These are phyloP conservation scores for Aristolochia contorta DNA, from an alignment of 164 flowering plant genomes.

Conservation along the genomic window DNA sequence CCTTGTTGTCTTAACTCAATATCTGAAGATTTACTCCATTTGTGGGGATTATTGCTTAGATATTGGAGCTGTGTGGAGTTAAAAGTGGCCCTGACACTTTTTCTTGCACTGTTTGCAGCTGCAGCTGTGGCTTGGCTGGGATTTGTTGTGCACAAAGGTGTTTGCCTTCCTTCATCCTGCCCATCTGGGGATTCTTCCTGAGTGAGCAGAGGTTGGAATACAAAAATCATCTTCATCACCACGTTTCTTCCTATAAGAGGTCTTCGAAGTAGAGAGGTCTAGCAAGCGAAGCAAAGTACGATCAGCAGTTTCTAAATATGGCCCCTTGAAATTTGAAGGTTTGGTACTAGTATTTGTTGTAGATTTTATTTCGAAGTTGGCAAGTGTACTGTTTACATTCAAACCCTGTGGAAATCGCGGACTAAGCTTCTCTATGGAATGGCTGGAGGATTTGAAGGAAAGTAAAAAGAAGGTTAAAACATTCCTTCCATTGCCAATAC, in stretches of 20 bases:
- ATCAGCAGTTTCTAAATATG: slow-evolving; percentile 5
- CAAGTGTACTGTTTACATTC: slow-evolving; percentile 14
- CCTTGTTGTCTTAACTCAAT: slow-evolving; percentile 13
- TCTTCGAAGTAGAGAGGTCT: slow-evolving; percentile 12
- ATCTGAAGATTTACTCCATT: slow-evolving; percentile 3
- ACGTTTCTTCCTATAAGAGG: slow-evolving; percentile 14
- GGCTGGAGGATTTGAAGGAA: slow-evolving; percentile 19
- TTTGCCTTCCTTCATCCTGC: slow-evolving; percentile 14
- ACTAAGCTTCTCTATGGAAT: slow-evolving; percentile 23
- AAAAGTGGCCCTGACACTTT: background rate
- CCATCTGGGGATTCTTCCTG: slow-evolving; percentile 13
- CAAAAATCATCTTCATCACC: slow-evolving; percentile 61
- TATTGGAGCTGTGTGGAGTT: no score
- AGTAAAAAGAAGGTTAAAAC: slow-evolving; percentile 16
- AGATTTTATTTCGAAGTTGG: slow-evolving; percentile 19
- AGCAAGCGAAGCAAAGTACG: slow-evolving; percentile 9
- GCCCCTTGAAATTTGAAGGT: slow-evolving; percentile 7
- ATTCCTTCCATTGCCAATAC: slow-evolving; percentile 28
- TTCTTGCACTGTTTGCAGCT: slow-evolving; percentile 5
- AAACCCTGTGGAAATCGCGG: slow-evolving; percentile 15
- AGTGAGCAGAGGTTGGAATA: slow-evolving; percentile 48
- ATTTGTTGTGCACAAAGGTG: slow-evolving; percentile 14
- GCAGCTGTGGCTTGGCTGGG: slow-evolving; percentile 10
- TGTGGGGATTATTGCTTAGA: background rate
- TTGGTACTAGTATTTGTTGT: slow-evolving; percentile 9